These are phyloP conservation scores for Santalum album DNA, from an alignment of 164 flowering plant genomes.

Conservation along the genomic window DNA sequence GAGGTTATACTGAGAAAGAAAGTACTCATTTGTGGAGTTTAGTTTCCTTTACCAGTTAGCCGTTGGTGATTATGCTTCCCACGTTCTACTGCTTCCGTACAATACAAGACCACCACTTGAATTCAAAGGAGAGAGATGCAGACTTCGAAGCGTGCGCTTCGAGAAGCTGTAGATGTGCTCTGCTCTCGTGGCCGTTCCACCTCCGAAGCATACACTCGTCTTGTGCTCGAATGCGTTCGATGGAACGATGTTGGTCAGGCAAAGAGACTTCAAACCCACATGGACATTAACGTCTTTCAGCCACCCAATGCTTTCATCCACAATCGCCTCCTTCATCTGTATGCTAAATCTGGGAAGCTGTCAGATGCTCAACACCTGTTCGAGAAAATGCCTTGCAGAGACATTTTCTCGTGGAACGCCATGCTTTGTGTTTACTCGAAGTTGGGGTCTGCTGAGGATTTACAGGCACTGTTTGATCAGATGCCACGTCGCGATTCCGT, in stretches of 20 bases:
- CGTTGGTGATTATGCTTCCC: too few species aligned
- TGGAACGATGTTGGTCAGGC: neutral
- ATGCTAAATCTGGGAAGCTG: neutral
- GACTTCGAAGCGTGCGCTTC: neutral
- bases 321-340: neutral
- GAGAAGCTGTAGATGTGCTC: neutral
- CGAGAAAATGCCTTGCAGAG: neutral
- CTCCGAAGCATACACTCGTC: neutral
- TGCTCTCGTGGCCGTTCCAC: neutral
- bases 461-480: neutral
- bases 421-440: neutral
- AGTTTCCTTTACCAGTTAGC: too few species aligned
- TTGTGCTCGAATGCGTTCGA: neutral
- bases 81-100: too few species aligned
- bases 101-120: too few species aligned
- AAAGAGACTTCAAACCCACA: neutral
- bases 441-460: neutral
- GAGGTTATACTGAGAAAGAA: too few species aligned
- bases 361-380: neutral
- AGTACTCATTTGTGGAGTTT: too few species aligned
- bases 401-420: constrained; percentile 1
- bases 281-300: neutral
- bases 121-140: too few species aligned
- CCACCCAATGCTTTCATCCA: neutral
- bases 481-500: neutral